Conservation (phyloP, 805 yeast species). For the Teunomyces panamensis region DNA sequence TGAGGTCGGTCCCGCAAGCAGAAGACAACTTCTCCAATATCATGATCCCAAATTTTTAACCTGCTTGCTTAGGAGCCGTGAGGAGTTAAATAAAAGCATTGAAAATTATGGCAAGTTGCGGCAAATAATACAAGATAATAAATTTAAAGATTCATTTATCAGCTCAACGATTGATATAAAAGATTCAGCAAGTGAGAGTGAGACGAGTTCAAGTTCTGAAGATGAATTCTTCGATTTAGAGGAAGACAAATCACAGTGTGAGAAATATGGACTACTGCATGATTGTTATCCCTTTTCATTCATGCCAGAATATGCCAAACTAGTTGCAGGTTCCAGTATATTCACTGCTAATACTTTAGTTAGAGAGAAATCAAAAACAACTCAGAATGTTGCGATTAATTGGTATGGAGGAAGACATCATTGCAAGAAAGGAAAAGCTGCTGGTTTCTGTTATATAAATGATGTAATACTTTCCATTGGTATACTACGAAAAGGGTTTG, state of each 20-base stretch:
- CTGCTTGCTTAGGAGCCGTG: conserved; percentile 30
- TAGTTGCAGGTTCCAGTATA: conserved; percentile 57
- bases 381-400: conserved; percentile 48
- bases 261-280: conserved; percentile 47
- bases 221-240: conserved; percentile 11
- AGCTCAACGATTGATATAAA: background rate
- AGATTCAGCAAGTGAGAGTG: conserved; percentile 3
- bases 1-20: conserved; percentile 21
- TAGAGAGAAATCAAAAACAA: conserved; percentile 12
- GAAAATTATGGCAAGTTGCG: conserved; percentile 2
- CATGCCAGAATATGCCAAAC: conserved; percentile 47
- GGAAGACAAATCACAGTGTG: conserved; percentile 11
- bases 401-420: conserved; percentile 86
- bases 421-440: conserved; percentile 49
- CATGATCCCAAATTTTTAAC: conserved; percentile 48
- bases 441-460: conserved; percentile 74
- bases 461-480: conserved; percentile 62
- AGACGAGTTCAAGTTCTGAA: conserved; percentile 4
- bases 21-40: conserved; percentile 42
- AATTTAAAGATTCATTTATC: background rate
- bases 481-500: conserved; percentile 44
- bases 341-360: conserved; percentile 39
- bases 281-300: conserved; percentile 66
- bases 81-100: conserved; percentile 10
- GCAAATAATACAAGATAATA: background rate